These are phyloP conservation scores for Mycena capillaripes DNA, from an alignment of 768 basidiomycete genomes.

Conservation along the genomic window DNA sequence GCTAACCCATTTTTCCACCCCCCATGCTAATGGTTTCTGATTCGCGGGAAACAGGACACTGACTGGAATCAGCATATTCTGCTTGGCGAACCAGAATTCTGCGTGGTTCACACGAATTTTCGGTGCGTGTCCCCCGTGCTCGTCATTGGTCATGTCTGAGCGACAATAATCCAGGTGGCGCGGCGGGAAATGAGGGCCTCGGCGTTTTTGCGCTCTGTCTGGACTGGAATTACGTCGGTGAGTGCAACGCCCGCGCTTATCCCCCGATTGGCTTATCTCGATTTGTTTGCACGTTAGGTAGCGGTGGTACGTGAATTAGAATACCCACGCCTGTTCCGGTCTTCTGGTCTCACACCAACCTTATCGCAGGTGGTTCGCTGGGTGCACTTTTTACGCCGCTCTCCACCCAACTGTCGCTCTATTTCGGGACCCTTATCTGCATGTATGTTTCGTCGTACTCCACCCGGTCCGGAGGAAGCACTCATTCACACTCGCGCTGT, in stretches of 20 bases:
- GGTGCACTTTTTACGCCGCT: slow-evolving; percentile 68
- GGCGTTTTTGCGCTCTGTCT: slow-evolving; percentile 71
- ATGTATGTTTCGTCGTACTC: slow-evolving; percentile 49
- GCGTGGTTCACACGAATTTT: slow-evolving; percentile 67
- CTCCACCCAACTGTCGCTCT: slow-evolving; percentile 64
- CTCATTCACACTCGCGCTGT: neutral
- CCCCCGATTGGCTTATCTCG: neutral
- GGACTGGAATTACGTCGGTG: slow-evolving; percentile 70
- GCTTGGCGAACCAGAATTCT: slow-evolving; percentile 64
- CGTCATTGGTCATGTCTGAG: neutral
- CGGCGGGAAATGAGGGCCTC: slow-evolving; percentile 73
- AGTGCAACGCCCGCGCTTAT: neutral
- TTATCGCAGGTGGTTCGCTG: slow-evolving; percentile 54
- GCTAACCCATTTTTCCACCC: neutral
- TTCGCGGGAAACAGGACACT: slow-evolving; percentile 47
- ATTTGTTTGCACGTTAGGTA: neutral
- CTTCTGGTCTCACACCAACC: slow-evolving; percentile 43
- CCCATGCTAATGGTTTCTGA: neutral
- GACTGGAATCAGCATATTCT: slow-evolving; percentile 72
- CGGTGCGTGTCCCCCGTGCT: slow-evolving; percentile 46
- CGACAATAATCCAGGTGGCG: slow-evolving; percentile 53
- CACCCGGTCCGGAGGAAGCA: neutral
- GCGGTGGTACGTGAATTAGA: slow-evolving; percentile 10
- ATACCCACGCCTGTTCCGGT: neutral
- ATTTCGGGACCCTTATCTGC: slow-evolving; percentile 68